Base-by-base conservation (phyloP, 2,329 filamentous ascomycete genomes). In the Scleromitrula shiraiana region DNA sequence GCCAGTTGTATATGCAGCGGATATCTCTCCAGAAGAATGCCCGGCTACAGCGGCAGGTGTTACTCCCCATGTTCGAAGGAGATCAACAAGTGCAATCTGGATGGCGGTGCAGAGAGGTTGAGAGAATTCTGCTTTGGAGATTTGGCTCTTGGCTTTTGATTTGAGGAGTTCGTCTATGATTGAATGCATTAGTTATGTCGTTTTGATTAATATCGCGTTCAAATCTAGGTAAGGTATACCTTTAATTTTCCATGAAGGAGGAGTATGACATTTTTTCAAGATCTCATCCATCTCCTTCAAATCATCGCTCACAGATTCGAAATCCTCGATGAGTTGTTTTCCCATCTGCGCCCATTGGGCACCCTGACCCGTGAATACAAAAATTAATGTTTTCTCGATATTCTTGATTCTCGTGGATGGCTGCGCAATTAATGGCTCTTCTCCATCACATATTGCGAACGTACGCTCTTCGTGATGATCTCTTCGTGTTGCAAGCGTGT, bases 21-120 rank as follows among this genome's bases (percentile, higher is more conserved):
- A 66, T n/a, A 70, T 68, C 46, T 70, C 67, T 2, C 68, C 68
- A 5, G 58, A 64, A 1, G 67, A 69, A 39, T 71, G 68, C 0
- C 68, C 67, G 1, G 65, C 52, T 4, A 70, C 64, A 1, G 60
- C 62, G 2, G 53, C 15, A 0, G 67, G 64, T 0, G 41, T 38
- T 6, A 71, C 52, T 0, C 50, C 56, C 53, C 60, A 64, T 1
- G 53, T 46, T 20, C 23, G 24, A 8, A 54, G 39, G 2, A 56
- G 22, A 7, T 56, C 46, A 10, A 58, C 51, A 7, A 61, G 45
- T 1, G 51, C 53, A 22, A 57, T 43, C 26, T 59, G 56, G 7
- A 62, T 6, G 1, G 55, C 58, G 1, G 53, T 53, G 10, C 51
- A 56, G 3, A 57, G 27, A 2, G 58, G 55, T 26, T 62, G 54